A percentile compares a stretch with the other conserved stretches of the same genome.
Evolutionary conservation across 2,329 filamentous ascomycete genomes (phyloP).

Genomic region (Cyclaneusma minus): DNA sequence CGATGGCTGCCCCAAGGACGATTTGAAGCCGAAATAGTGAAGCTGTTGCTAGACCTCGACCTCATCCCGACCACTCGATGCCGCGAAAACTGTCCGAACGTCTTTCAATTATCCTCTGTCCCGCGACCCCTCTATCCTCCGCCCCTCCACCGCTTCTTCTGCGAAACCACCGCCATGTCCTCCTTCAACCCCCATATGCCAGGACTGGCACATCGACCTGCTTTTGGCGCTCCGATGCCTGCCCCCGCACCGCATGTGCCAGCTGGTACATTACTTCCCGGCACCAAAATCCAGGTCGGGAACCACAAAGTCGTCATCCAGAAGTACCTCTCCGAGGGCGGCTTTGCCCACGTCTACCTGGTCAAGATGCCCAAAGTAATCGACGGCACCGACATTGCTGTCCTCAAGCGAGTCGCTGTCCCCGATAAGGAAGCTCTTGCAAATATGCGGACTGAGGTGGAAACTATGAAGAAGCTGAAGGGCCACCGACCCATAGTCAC

Average conservation of each 20-base stretch:
- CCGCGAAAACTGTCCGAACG: too few species aligned
- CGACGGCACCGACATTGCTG: constrained; percentile 21
- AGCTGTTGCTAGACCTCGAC: too few species aligned
- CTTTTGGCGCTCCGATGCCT: constrained; percentile 27
- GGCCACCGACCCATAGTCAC: constrained; percentile 92
- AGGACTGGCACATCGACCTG: constrained; percentile 23
- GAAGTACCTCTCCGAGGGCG: constrained; percentile 94
- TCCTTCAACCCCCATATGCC: constrained; percentile 24
- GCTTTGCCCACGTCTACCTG: constrained; percentile 96
- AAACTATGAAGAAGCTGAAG: constrained; percentile 99
- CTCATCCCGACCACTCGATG: too few species aligned
- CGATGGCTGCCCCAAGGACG: too few species aligned
- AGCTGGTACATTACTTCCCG: constrained; percentile 79
- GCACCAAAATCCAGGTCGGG: constrained; percentile 94
- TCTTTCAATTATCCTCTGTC: too few species aligned
- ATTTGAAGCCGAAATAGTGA: too few species aligned
- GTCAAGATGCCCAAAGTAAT: constrained; percentile 59
- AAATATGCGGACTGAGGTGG: constrained; percentile 95
- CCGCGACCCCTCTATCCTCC: too few species aligned
- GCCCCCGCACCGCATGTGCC: constrained; percentile 31
- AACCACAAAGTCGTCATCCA: constrained; percentile 86
- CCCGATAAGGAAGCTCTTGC: constrained; percentile 89
- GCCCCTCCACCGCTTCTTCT: too few species aligned
- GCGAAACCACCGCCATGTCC: constrained; percentile 21
- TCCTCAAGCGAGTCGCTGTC: constrained; percentile 68